Evolutionary conservation across 768 basidiomycete genomes (phyloP), one percentile per base, ranked within the genome.

Genomic region (Nidularia sp.): DNA sequence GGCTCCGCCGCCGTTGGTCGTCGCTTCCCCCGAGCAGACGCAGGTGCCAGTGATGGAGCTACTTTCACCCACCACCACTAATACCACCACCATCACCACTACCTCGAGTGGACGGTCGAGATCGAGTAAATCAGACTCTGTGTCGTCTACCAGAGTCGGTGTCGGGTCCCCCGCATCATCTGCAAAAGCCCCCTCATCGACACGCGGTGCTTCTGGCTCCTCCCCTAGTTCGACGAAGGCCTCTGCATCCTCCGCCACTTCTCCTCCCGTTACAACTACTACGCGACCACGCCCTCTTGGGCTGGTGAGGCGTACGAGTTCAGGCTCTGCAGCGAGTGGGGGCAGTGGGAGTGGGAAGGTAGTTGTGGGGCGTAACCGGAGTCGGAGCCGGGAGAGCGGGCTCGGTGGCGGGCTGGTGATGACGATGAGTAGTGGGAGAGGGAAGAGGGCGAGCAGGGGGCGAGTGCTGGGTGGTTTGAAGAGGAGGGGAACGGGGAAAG

Each of bases 401-500:
- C 25, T 29, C 4, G 25, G 25, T 29, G 25, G 25, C n/a, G 53
- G 55, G 44, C 44, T 45, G 5, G 29, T 45, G 34, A 48, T 45
- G 9, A 32, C 41, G 39, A 51, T 51, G 22, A 53, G 51, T 13
- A n/a, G 31, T 46, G 39, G 31, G 5, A 44, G 49, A 13, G 45
- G 46, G 45, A 54, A 36, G 52, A 44, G 35, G 25, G 25, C 25
- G 25, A 47, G 52, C 49, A 48, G 51, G 44, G 42, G 49, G 34
- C 10, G 47, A 55, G 22, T 46, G 6, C 48, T 42, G 49, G 13
- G 4, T 57, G 58, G n/a, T 34, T n/a, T n/a, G 51, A 41, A 34
- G 50, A 39, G 32, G 45, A 48, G 53, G 32, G 45, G 43, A 49
- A 18, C 50, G 50, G 32, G 50, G 50, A 34, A 47, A 59, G 31